These are phyloP conservation scores for Vigna nakashimae DNA, from an alignment of 306 rosid genomes.

Conservation along the genomic window DNA sequence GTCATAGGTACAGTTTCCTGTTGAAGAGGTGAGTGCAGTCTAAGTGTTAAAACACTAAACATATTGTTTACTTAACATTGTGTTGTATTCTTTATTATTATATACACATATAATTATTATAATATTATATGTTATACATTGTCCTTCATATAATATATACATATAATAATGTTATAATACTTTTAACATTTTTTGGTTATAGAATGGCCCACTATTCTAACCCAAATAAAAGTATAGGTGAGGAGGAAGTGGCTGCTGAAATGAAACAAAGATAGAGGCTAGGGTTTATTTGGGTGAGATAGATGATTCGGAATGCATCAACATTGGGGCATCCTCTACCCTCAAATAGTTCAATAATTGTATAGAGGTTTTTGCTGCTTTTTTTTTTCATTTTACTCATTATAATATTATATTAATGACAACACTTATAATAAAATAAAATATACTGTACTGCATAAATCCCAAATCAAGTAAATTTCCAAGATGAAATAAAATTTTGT, in stretches of 20 bases:
- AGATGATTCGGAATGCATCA: neutral
- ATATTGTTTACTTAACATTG: too few species aligned
- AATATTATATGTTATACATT: too few species aligned
- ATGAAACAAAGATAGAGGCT: neutral
- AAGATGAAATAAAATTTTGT: conserved; percentile 15
- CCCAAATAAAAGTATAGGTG: neutral
- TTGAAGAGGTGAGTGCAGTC: too few species aligned
- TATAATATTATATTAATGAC: neutral
- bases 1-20: too few species aligned
- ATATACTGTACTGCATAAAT: neutral
- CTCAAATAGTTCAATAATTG: neutral
- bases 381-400: neutral
- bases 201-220: neutral
- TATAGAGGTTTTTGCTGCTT: neutral
- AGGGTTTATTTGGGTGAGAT: neutral
- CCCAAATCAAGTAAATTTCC: conserved; percentile 23
- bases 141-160: too few species aligned
- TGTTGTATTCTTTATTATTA: too few species aligned
- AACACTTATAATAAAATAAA: neutral
- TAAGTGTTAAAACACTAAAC: too few species aligned
- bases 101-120: too few species aligned
- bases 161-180: neutral
- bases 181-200: neutral
- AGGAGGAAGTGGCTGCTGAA: neutral
- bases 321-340: neutral